These are phyloP conservation scores for Circinella minor DNA, from an alignment of 371 early-diverging fungal species.

Conservation along the genomic window DNA sequence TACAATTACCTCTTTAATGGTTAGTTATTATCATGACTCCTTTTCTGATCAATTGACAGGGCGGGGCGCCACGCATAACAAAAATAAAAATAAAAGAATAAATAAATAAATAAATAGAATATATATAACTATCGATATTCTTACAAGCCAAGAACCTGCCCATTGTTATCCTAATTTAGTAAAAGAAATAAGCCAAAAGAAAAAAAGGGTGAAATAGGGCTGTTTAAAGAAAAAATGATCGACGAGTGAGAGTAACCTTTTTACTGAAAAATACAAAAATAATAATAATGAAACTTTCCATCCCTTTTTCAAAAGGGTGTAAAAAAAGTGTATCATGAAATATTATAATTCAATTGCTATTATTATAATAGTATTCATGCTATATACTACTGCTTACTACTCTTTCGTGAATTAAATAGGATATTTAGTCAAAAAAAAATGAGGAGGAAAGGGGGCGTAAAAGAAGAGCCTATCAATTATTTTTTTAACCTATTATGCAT, in stretches of 20 bases:
- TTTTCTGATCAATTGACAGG: constrained; percentile 17
- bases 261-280: neutral
- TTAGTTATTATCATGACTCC: neutral
- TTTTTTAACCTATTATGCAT: too few relatives aligned
- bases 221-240: neutral
- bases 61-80: constrained; percentile 9
- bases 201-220: constrained; percentile 7
- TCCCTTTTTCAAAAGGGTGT: too few relatives aligned
- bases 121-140: neutral
- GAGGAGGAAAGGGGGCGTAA: too few relatives aligned
- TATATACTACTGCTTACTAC: too few relatives aligned
- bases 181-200: neutral
- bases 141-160: constrained; percentile 17
- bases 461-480: too few relatives aligned
- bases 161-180: constrained; percentile 13
- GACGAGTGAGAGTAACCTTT: neutral
- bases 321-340: too few relatives aligned
- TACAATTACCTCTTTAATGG: neutral
- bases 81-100: too few relatives aligned
- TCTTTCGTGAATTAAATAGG: too few relatives aligned
- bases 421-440: neutral
- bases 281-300: too few relatives aligned
- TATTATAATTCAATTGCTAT: too few relatives aligned
- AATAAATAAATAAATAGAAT: neutral
- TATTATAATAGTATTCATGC: too few relatives aligned